Percentiles rank a stretch among this genome's conserved stretches.
Evolutionary conservation across 495 filamentous ascomycete genomes (phyloP).

Genomic region (Aspergillus homomorphus): DNA sequence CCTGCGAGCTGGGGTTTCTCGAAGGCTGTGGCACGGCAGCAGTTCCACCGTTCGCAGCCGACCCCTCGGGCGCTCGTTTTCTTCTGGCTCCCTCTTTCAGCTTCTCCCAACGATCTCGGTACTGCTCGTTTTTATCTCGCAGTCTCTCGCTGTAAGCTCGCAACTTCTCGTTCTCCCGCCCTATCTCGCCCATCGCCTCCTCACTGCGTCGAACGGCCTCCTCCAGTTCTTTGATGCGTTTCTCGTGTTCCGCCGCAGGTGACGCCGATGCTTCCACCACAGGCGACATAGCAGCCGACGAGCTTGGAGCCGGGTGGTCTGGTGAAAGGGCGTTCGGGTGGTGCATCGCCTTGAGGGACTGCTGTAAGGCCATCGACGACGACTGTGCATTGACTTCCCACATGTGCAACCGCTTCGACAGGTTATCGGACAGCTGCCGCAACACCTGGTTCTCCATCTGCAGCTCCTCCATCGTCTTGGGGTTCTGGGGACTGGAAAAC

Average conservation of each 20-base stretch:
- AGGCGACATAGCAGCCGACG: constrained; percentile 29
- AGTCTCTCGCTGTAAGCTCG: constrained; percentile 74
- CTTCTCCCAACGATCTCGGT: constrained; percentile 78
- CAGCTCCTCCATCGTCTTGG: constrained; percentile 75
- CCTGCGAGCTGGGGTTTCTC: not conserved
- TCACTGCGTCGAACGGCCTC: constrained; percentile 44
- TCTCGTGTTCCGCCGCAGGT: constrained; percentile 31
- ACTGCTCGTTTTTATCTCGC: constrained; percentile 60
- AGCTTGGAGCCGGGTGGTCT: constrained; percentile 23
- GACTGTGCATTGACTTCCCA: constrained; percentile 85
- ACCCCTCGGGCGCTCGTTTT: constrained; percentile 28
- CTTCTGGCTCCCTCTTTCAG: constrained; percentile 80
- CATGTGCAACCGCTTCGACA: constrained; percentile 73
- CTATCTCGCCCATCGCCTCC: constrained; percentile 55
- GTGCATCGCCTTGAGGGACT: constrained; percentile 70
- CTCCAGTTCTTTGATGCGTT: constrained; percentile 47
- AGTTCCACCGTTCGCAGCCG: not conserved
- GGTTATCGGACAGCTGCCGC: constrained; percentile 69
- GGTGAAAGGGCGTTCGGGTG: constrained; percentile 43
- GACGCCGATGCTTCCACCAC: constrained; percentile 23
- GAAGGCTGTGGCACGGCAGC: not conserved
- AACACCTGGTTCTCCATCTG: constrained; percentile 75
- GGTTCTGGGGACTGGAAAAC: constrained; percentile 30
- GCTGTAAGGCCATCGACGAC: constrained; percentile 72
- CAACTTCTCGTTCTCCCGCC: constrained; percentile 67